These are phyloP conservation scores for Claviceps digitariae DNA, from an alignment of 2,329 filamentous ascomycete species.

Conservation along the genomic window DNA sequence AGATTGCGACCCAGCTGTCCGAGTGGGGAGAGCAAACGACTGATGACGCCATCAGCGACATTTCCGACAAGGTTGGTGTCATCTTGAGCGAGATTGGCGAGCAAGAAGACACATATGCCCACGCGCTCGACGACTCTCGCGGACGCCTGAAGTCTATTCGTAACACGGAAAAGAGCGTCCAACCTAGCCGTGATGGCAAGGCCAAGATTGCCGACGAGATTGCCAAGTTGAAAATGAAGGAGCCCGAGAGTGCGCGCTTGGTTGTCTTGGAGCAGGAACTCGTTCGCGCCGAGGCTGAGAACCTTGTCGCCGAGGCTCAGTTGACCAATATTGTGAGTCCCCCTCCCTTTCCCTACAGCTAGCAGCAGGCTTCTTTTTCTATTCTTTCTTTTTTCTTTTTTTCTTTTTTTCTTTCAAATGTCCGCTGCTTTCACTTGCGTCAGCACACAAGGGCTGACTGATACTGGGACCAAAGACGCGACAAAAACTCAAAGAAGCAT, in stretches of 20 bases:
- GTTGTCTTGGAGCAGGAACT: slow-evolving; percentile 90
- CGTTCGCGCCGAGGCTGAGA: slow-evolving; percentile 89
- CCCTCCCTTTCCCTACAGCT: background rate
- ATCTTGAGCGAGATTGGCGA: slow-evolving; percentile 85
- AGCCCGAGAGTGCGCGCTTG: slow-evolving; percentile 70
- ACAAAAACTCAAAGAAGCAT: slow-evolving; percentile 92
- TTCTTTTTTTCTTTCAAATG: too few species aligned
- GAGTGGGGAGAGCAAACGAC: slow-evolving; percentile 92
- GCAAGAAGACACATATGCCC: slow-evolving; percentile 80
- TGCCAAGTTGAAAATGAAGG: slow-evolving; percentile 78
- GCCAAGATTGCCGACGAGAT: slow-evolving; percentile 87
- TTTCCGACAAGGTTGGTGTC: slow-evolving; percentile 92
- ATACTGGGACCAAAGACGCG: slow-evolving; percentile 76
- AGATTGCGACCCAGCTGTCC: slow-evolving; percentile 79
- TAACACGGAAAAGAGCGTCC: slow-evolving; percentile 90
- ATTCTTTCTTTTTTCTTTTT: too few species aligned
- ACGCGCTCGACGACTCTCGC: slow-evolving; percentile 75
- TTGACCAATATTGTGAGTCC: slow-evolving; percentile 75
- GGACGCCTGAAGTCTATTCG: slow-evolving; percentile 77
- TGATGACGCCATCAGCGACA: slow-evolving; percentile 76
- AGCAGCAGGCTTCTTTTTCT: background rate
- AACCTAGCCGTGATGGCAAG: slow-evolving; percentile 80
- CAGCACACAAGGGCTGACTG: background rate
- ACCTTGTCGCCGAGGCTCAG: slow-evolving; percentile 90
- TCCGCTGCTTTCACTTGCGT: too few species aligned